A percentile compares a stretch with the other conserved stretches of the same genome.
Evolutionary conservation across 192 early-diverging fungal species (phyloP).

Genomic region (Geranomyces variabilis): DNA sequence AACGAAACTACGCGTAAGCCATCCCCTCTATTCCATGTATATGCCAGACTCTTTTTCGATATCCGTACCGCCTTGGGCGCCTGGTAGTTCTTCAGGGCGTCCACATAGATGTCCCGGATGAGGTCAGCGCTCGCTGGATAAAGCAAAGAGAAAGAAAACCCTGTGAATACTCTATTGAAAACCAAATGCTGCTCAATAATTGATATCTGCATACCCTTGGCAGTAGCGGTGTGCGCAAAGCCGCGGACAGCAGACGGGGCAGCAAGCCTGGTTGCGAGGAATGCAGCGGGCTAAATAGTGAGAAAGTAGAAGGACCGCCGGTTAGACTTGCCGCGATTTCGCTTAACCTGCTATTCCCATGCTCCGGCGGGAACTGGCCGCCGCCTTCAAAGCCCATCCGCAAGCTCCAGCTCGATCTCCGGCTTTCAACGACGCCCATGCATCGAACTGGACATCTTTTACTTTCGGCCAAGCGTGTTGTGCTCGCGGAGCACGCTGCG

Average conservation of each 20-base stretch:
- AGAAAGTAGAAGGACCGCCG: neutral
- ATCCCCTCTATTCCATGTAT: neutral
- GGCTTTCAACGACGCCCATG: too few species aligned
- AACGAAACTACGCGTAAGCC: neutral
- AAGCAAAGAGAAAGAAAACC: neutral
- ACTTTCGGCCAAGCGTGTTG: too few species aligned
- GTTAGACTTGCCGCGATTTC: neutral
- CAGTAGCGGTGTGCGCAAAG: conserved; percentile 26
- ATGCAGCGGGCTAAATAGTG: neutral
- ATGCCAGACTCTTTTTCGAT: too few species aligned
- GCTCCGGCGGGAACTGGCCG: neutral
- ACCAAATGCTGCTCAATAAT: neutral
- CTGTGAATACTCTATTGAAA: neutral
- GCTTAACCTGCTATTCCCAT: neutral
- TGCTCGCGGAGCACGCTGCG: neutral
- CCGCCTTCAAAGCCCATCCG: too few species aligned
- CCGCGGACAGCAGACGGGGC: conserved; percentile 25
- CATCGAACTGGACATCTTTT: too few species aligned
- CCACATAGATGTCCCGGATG: conserved; percentile 48
- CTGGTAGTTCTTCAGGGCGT: conserved; percentile 48
- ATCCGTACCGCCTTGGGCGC: conserved; percentile 38
- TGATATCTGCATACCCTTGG: conserved; percentile 29
- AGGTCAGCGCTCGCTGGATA: conserved; percentile 39
- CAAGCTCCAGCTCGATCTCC: too few species aligned
- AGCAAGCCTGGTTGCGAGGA: conserved; percentile 5